Evolutionary conservation across 306 rosid genomes (phyloP).

Genomic region (Fragaria ananassa): DNA sequence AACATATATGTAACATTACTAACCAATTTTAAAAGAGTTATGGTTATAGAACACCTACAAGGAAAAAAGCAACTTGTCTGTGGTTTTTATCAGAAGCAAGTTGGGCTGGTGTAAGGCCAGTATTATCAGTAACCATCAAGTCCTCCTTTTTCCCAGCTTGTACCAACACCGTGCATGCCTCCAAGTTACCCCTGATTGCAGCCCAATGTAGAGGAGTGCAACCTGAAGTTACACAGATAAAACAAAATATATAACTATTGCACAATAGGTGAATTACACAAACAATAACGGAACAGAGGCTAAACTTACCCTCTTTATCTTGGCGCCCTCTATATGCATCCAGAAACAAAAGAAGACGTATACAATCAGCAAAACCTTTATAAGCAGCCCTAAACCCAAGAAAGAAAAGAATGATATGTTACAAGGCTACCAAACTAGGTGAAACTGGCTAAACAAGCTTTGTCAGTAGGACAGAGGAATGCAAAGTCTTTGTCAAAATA

Average conservation of each 20-base stretch:
- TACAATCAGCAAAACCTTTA: slow-evolving; percentile 93
- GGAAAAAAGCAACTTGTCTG: slow-evolving; percentile 99
- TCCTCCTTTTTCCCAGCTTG: slow-evolving; percentile 99
- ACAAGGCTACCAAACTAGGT: background rate
- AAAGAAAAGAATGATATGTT: slow-evolving; percentile 2
- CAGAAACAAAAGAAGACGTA: slow-evolving; percentile 90
- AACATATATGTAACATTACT: slow-evolving; percentile 28
- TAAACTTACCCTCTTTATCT: slow-evolving; percentile 83
- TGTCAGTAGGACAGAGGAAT: background rate
- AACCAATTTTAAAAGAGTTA: slow-evolving; percentile 35
- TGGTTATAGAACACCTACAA: slow-evolving; percentile 71
- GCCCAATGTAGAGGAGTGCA: slow-evolving; percentile 99
- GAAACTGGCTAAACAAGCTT: slow-evolving; percentile 14
- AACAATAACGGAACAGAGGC: slow-evolving; percentile 7
- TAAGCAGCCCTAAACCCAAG: slow-evolving; percentile 88
- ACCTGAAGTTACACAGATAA: slow-evolving; percentile 47
- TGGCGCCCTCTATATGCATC: slow-evolving; percentile 87
- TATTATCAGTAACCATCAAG: slow-evolving; percentile 79
- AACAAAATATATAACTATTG: slow-evolving; percentile 5
- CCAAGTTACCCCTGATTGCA: slow-evolving; percentile 92
- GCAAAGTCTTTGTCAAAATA: slow-evolving; percentile 1
- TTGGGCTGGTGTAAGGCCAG: slow-evolving; percentile 98
- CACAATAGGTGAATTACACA: slow-evolving; percentile 14
- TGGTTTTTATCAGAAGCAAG: slow-evolving; percentile 96
- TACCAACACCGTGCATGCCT: slow-evolving; percentile 95